Evolutionary conservation across 805 yeast species (phyloP).

Genomic region (Teunomyces aglyptinius): DNA sequence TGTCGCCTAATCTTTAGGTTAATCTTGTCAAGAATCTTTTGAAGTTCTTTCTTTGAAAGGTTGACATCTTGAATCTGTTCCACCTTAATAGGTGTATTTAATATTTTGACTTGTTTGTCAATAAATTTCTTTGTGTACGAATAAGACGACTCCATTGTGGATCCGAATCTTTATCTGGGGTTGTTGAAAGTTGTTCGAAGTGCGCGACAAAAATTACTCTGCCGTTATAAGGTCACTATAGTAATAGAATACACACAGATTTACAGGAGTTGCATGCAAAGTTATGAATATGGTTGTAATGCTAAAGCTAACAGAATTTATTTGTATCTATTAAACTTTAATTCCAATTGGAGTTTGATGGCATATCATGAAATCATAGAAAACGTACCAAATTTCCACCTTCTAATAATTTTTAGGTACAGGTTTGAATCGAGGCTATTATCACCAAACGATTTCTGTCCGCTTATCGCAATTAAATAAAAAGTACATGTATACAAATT

Average conservation of each 20-base stretch:
- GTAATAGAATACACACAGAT: neutral
- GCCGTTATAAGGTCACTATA: neutral
- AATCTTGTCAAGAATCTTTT: slow-evolving; percentile 20
- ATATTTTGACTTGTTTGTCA: slow-evolving; percentile 27
- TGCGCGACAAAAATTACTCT: neutral
- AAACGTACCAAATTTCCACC: no score
- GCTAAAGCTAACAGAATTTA: no score
- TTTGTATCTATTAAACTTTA: no score
- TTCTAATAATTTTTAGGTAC: no score
- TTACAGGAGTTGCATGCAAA: neutral
- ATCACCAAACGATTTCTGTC: neutral
- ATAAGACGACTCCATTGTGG: slow-evolving; percentile 17
- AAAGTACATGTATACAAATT: neutral
- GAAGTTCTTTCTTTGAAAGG: slow-evolving; percentile 12
- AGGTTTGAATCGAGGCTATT: no score
- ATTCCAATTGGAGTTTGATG: no score
- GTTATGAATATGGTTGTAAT: no score
- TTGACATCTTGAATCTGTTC: slow-evolving; percentile 15
- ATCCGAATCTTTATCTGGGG: neutral
- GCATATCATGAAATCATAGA: no score
- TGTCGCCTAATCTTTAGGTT: slow-evolving; percentile 26
- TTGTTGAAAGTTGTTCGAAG: neutral
- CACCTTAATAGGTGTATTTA: slow-evolving; percentile 27
- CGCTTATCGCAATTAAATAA: neutral
- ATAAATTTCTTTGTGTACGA: slow-evolving; percentile 32